These are phyloP conservation scores for Blastobotrys parvus DNA, from an alignment of 805 yeast species.

Conservation along the genomic window DNA sequence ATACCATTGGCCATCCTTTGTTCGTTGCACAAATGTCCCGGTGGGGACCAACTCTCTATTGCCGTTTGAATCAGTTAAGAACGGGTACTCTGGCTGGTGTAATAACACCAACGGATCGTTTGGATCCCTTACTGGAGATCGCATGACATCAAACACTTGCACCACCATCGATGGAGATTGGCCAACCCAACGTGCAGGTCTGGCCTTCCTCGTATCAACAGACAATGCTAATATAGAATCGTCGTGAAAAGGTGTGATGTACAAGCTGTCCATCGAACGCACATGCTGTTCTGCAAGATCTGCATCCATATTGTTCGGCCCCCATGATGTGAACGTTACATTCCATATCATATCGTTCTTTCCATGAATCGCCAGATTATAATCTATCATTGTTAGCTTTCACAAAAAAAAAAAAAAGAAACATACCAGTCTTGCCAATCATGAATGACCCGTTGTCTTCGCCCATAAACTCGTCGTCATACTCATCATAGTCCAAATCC, in stretches of 20 bases:
- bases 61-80: neutral
- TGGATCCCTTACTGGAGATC: conserved; percentile 8
- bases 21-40: conserved; percentile 60
- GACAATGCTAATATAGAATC: conserved; percentile 57
- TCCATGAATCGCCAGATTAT: conserved; percentile 53
- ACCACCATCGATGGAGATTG: conserved; percentile 64
- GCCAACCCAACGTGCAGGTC: conserved; percentile 72
- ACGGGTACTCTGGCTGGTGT: conserved; percentile 30
- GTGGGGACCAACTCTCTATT: conserved; percentile 21
- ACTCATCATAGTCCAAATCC: conserved; percentile 11
- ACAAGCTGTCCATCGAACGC: conserved; percentile 58
- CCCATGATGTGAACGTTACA: conserved; percentile 83
- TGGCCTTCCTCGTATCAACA: conserved; percentile 57
- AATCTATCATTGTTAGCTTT: conserved; percentile 20
- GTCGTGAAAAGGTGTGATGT: conserved; percentile 79
- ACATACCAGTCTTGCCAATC: conserved; percentile 27
- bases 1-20: conserved; percentile 61
- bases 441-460: conserved; percentile 18
- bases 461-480: conserved; percentile 10
- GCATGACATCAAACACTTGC: conserved; percentile 69
- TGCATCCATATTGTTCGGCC: conserved; percentile 75
- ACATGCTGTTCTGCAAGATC: conserved; percentile 37
- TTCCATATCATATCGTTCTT: conserved; percentile 69
- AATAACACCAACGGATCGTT: conserved; percentile 24
- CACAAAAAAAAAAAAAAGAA: conserved; percentile 8